Evolutionary conservation across 495 filamentous ascomycete genomes (phyloP), one percentile per base, ranked within the genome.

Genomic region (Haplographium delicatum): DNA sequence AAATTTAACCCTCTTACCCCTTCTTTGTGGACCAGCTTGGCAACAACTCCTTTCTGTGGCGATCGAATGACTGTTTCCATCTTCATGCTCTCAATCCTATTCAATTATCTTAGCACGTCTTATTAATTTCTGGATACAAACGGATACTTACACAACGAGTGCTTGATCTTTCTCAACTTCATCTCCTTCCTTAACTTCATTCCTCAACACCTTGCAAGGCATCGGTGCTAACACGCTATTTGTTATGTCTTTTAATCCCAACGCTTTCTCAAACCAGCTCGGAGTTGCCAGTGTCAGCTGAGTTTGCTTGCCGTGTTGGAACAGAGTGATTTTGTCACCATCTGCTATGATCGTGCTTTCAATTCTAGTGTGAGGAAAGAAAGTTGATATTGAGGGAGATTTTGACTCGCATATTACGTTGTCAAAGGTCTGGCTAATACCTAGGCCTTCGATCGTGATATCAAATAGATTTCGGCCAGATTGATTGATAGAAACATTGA

Each of bases 21-120:
- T 72, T 83, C 75, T 65, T 83, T 76, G 68, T 96, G 90, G 33
- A 91, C 88, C 39, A 98, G 71, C 66, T 79, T 87, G 50, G 82
- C 80, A 51, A 98, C 78, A 7, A 82, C 76, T 5, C 89, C 93
- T 54, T 83, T 82, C 40, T 89, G 82, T 9, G 93, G 93, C 55
- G 86, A 91, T 51, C 93, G 76, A 51, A 98, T 96, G 27, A 95
- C 89, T 26, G 89, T 98, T 69, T 98, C 93, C 93, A 98, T 98
- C 77, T 98, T 98, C 93, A 98, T 98, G 49, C 91, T 96, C 69
- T 98, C 93, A 62, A 98, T 95, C 1, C 76, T 62, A 33, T 13
- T 18, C 2, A 23, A 37, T 3, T n/a, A 27, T 5, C 30, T 45
- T 30, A 55, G 46, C 6, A 51, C 25, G n/a, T n/a, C n/a, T n/a